Evolutionary conservation across 352 stramenopile genomes (phyloP).

Genomic region (Pythium phragmiticola): DNA sequence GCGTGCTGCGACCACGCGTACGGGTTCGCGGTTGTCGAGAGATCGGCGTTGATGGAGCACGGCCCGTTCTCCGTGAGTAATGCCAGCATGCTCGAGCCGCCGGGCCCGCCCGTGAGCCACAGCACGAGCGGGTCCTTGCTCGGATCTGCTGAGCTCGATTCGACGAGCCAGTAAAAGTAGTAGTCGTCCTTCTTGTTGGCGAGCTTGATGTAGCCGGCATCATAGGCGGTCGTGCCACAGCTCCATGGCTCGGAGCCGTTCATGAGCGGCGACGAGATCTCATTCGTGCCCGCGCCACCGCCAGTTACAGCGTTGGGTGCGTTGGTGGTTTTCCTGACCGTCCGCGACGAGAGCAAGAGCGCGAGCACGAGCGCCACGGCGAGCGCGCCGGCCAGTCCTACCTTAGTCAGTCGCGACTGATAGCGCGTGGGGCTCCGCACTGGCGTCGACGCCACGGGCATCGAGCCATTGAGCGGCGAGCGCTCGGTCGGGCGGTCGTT

Average conservation of each 20-base stretch:
- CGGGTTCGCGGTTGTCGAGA: constrained; percentile 34
- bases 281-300: too few relatives aligned
- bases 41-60: constrained; percentile 34
- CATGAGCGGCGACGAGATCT: constrained; percentile 13
- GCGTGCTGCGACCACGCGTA: constrained; percentile 48
- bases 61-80: constrained; percentile 54
- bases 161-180: constrained; percentile 74
- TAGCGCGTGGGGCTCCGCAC: constrained; percentile 9
- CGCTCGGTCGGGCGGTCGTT: constrained; percentile 15
- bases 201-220: constrained; percentile 49
- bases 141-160: constrained; percentile 34
- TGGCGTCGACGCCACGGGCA: constrained; percentile 5
- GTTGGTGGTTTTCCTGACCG: neutral
- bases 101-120: constrained; percentile 56
- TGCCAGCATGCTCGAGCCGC: constrained; percentile 33
- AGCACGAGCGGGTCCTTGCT: constrained; percentile 48
- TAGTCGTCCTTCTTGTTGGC: constrained; percentile 41
- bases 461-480: constrained; percentile 14
- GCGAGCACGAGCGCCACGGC: constrained; percentile 11
- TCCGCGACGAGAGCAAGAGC: constrained; percentile 9
- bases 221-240: constrained; percentile 37
- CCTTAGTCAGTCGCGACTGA: constrained; percentile 11
- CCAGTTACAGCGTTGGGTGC: neutral
- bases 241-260: constrained; percentile 42
- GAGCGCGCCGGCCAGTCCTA: constrained; percentile 6